These are phyloP conservation scores for Myriangium duriaei DNA, from an alignment of 2,329 filamentous ascomycete genomes.

Conservation along the genomic window DNA sequence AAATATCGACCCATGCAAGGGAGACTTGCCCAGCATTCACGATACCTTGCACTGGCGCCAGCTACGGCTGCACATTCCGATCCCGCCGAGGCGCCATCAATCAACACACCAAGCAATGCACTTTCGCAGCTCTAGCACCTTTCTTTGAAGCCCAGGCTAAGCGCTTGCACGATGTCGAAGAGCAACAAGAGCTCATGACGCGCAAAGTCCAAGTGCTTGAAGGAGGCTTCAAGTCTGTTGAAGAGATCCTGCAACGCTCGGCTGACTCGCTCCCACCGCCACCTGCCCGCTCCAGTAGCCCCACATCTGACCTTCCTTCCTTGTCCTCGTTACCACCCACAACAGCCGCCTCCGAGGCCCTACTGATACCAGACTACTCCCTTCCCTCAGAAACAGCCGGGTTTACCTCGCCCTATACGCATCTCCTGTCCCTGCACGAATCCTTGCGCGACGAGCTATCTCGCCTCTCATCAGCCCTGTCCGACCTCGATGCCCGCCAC, in stretches of 20 bases:
- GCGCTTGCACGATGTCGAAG: conserved; percentile 32
- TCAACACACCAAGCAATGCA: conserved; percentile 29
- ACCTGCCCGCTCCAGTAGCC: background rate
- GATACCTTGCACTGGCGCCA: conserved; percentile 31
- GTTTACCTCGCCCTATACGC: conserved; percentile 39
- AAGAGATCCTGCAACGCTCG: conserved; percentile 23
- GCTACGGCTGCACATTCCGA: conserved; percentile 31
- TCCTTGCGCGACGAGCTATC: conserved; percentile 47
- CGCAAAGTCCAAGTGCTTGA: conserved; percentile 34
- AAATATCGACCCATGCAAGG: conserved; percentile 29
- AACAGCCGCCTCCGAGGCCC: conserved; percentile 7
- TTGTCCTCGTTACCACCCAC: background rate
- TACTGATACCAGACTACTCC: background rate
- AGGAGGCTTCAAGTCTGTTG: conserved; percentile 30
- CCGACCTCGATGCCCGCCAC: conserved; percentile 47
- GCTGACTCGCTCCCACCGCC: background rate
- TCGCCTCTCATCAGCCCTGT: conserved; percentile 41
- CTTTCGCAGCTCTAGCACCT: conserved; percentile 35
- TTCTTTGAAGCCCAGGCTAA: conserved; percentile 31
- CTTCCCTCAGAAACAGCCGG: conserved; percentile 21
- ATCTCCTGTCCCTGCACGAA: conserved; percentile 49
- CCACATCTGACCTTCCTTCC: background rate
- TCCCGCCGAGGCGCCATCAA: conserved; percentile 28
- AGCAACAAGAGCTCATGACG: conserved; percentile 28
- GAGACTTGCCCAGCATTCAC: conserved; percentile 30